Evolutionary conservation across 2,329 filamentous ascomycete species (phyloP).

Genomic region (Ceratocystis ficicola): DNA sequence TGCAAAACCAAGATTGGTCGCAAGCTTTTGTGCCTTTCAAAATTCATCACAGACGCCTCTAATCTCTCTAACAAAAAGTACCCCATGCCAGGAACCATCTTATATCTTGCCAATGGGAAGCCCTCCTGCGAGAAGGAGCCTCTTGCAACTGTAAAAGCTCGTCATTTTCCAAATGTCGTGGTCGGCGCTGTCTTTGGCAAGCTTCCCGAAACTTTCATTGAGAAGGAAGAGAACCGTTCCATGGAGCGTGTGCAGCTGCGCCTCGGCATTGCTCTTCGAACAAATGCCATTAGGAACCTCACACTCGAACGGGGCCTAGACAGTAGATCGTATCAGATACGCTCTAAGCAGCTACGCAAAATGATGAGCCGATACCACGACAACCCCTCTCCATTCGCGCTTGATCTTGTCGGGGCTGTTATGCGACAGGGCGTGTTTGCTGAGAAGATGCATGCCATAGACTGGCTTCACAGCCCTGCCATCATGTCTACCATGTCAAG

Average conservation of each 20-base stretch:
- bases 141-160: conserved; percentile 22
- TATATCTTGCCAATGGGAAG: conserved; percentile 41
- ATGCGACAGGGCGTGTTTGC: conserved; percentile 54
- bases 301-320: background rate
- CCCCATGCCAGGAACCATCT: conserved; percentile 57
- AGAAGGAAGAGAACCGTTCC: background rate
- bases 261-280: background rate
- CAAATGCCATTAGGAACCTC: background rate
- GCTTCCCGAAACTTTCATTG: background rate
- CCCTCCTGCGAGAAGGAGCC: conserved; percentile 28
- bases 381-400: conserved; percentile 50
- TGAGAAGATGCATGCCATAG: conserved; percentile 60
- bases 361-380: conserved; percentile 63
- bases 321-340: background rate
- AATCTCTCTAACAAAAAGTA: conserved; percentile 35
- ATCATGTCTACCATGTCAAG: conserved; percentile 51
- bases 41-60: conserved; percentile 47
- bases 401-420: conserved; percentile 54
- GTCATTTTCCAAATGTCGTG: conserved; percentile 47
- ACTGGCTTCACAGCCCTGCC: conserved; percentile 65
- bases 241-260: conserved; percentile 13
- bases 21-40: conserved; percentile 47
- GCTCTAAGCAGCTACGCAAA: conserved; percentile 35
- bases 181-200: conserved; percentile 30
- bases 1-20: conserved; percentile 44